Evolutionary conservation across 2,329 filamentous ascomycete genomes (phyloP).

Genomic region (Apiospora kogelbergensis): DNA sequence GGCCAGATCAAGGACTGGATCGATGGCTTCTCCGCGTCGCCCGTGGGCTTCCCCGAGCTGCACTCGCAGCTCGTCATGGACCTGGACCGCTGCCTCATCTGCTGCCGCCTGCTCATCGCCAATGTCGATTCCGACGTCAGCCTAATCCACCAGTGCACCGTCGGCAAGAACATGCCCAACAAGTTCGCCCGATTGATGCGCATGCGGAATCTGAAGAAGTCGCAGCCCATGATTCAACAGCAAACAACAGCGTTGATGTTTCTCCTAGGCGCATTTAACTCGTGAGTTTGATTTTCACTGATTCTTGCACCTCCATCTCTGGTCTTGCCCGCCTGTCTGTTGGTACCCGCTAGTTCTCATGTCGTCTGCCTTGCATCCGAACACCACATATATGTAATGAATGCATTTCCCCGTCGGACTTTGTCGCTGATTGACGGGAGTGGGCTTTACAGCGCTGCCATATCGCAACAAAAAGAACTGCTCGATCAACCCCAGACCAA

Average conservation of each 20-base stretch:
- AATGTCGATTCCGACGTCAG: not conserved
- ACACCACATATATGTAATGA: not conserved
- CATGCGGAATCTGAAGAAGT: not conserved
- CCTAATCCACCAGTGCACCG: not conserved
- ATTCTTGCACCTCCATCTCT: not conserved
- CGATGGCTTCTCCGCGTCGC: not conserved
- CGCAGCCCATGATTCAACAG: not conserved
- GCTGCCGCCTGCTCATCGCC: constrained; percentile 2
- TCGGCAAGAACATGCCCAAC: not conserved
- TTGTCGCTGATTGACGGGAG: not conserved
- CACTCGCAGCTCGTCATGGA: constrained; percentile 1
- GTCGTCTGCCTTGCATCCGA: not conserved
- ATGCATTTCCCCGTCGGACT: not conserved
- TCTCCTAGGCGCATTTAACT: not conserved
- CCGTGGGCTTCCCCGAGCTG: not conserved
- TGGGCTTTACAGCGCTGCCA: not conserved
- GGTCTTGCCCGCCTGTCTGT: not conserved
- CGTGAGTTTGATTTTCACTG: not conserved
- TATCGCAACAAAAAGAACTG: constrained; percentile 2
- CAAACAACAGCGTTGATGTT: not conserved
- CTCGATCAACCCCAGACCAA: not conserved
- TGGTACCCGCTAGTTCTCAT: not conserved
- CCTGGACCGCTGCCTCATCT: not conserved
- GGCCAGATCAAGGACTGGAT: constrained; percentile 6
- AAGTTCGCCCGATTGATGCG: not conserved